Evolutionary conservation across 495 filamentous ascomycete species (phyloP), one percentile per base, ranked within the genome.

Genomic region (Aspergillus taichungensis): DNA sequence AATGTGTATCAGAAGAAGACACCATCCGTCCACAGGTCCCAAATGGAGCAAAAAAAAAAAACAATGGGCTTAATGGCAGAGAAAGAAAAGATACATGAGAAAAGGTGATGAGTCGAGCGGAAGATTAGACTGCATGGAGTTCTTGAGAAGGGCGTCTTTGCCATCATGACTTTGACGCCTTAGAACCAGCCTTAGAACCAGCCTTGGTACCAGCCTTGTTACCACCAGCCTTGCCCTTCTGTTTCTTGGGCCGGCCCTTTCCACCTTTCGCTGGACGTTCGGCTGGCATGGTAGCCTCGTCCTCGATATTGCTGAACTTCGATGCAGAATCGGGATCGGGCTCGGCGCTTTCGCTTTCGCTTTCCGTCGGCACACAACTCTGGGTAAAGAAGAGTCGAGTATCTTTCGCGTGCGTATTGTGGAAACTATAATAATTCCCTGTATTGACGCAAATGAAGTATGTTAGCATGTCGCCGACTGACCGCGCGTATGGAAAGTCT

Each of bases 371-470:
- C 10, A 71, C 79, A 58, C 82, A 86, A 5, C 82, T 87, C 51
- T 95, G 88, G 1, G 86, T 79, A 63, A 95, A 95, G 69, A 92
- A 94, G 9, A 95, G 72, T 13, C 83, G 77, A 3, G 82, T 82
- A n/a, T 76, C 68, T 33, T 68, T 72, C 40, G 77, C 71, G 52
- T 79, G 77, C 18, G 80, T 75, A 55, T 95, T 95, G 33, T 73
- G 66, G 48, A 95, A 90, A 52, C 78, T 83, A 58, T 95, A 95
- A 40, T 85, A 78, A 49, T 94, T 95, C 34, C 86, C 88, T 94
- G 51, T 44, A 27, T 6, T 8, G 18, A 24, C 2, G 33, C 10
- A 5, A 34, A 34, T 5, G 12, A 34, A 37, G 13, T 28, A n/a
- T 39, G 7, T 6, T 9, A 47, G 35, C 11, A 28, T 12, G 8